A percentile compares a stretch with the other conserved stretches of the same genome.
Conservation (phyloP, 495 filamentous ascomycete genomes). For the Pyrenula aspistea region DNA sequence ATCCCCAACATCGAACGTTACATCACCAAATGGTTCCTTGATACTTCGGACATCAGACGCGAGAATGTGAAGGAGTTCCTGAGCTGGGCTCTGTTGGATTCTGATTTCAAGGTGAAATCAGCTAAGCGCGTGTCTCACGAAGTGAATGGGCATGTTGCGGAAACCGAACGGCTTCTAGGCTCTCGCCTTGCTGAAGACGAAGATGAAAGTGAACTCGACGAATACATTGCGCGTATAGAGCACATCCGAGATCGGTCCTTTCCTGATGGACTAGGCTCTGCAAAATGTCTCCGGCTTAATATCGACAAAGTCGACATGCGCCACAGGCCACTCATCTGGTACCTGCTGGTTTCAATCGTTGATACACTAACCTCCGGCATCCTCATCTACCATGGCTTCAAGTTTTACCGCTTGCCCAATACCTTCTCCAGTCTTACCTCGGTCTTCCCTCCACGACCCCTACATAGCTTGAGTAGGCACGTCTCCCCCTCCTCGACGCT, state of each 20-base stretch:
- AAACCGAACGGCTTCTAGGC: background rate
- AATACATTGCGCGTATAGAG: slow-evolving; percentile 39
- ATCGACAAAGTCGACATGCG: slow-evolving; percentile 48
- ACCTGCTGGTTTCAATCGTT: slow-evolving; percentile 32
- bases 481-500: slow-evolving; percentile 33
- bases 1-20: slow-evolving; percentile 44
- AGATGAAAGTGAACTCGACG: slow-evolving; percentile 45
- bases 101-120: slow-evolving; percentile 3
- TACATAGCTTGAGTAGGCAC: slow-evolving; percentile 24
- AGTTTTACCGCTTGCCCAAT: slow-evolving; percentile 20
- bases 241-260: slow-evolving; percentile 30
- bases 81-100: slow-evolving; percentile 51
- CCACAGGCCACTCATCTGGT: slow-evolving; percentile 54
- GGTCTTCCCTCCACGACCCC: slow-evolving; percentile 42
- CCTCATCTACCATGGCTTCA: slow-evolving; percentile 24
- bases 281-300: slow-evolving; percentile 45
- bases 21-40: slow-evolving; percentile 51
- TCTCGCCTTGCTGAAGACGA: slow-evolving; percentile 2
- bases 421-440: slow-evolving; percentile 17
- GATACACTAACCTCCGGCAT: slow-evolving; percentile 35
- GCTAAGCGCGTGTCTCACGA: background rate
- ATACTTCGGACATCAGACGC: slow-evolving; percentile 40
- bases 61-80: slow-evolving; percentile 57
- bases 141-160: background rate
- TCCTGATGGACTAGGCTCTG: slow-evolving; percentile 37